These are phyloP conservation scores for Trichoderma orchidacearum DNA, from an alignment of 495 filamentous ascomycete genomes.

Conservation along the genomic window DNA sequence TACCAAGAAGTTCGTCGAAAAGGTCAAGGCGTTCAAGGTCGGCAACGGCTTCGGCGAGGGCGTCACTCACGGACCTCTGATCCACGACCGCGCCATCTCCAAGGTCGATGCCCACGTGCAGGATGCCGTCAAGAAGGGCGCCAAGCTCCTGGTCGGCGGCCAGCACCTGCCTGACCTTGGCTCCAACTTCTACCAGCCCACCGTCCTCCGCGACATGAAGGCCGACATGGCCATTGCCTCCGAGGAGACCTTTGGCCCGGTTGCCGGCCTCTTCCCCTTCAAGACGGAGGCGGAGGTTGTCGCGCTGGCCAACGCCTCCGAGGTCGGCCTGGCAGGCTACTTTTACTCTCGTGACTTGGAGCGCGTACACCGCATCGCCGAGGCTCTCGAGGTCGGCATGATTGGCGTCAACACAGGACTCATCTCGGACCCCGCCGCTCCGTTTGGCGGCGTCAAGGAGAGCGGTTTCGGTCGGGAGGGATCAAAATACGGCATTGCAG, in stretches of 20 bases:
- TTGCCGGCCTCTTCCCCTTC: constrained; percentile 75
- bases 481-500: constrained; percentile 78
- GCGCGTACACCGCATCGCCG: constrained; percentile 62
- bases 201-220: constrained; percentile 69
- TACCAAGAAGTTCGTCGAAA: constrained; percentile 51
- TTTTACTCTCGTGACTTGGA: constrained; percentile 69
- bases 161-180: constrained; percentile 48
- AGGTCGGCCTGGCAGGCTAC: constrained; percentile 76
- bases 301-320: constrained; percentile 57
- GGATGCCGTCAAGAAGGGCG: constrained; percentile 66
- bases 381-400: constrained; percentile 83
- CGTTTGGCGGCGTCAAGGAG: constrained; percentile 90
- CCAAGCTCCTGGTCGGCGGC: constrained; percentile 56
- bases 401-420: constrained; percentile 76
- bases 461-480: constrained; percentile 90
- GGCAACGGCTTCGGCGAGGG: constrained; percentile 59
- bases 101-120: constrained; percentile 70
- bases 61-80: constrained; percentile 71
- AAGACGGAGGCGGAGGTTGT: constrained; percentile 75
- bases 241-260: constrained; percentile 83
- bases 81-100: constrained; percentile 56
- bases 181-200: constrained; percentile 69
- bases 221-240: constrained; percentile 61
- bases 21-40: constrained; percentile 64
- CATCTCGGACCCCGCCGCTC: constrained; percentile 68